phyloP scores from a whole-genome alignment of 345 rosid genomes.

The Noccaea bulbosa region DNA sequence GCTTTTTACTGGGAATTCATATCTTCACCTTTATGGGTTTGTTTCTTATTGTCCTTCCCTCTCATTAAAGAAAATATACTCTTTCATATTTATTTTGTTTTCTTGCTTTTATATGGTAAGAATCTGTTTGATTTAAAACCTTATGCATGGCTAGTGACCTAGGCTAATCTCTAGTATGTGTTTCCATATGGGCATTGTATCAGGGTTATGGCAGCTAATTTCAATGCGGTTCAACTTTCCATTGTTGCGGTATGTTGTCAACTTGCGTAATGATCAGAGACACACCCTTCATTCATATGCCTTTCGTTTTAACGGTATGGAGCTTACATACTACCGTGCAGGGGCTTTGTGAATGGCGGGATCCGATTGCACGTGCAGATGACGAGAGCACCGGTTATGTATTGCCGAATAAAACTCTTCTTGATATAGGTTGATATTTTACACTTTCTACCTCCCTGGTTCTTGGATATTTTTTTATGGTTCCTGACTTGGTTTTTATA shows the following conservation, averaged over 20 bases:
- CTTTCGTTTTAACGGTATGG: slow-evolving; percentile 29
- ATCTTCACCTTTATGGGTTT: slow-evolving; percentile 78
- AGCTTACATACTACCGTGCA: slow-evolving; percentile 41
- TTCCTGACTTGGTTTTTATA: slow-evolving; percentile 5
- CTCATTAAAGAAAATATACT: not conserved
- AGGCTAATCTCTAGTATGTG: slow-evolving; percentile 33
- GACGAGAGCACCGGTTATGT: slow-evolving; percentile 96
- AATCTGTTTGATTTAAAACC: not conserved
- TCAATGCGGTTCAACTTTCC: slow-evolving; percentile 81
- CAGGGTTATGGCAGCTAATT: slow-evolving; percentile 70
- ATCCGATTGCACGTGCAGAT: slow-evolving; percentile 73
- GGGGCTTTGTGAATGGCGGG: slow-evolving; percentile 93
- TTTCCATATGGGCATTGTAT: slow-evolving; percentile 30
- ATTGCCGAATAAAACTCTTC: slow-evolving; percentile 81
- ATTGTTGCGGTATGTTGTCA: slow-evolving; percentile 68
- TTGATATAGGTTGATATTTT: slow-evolving; percentile 69
- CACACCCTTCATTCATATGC: not conserved
- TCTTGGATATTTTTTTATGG: slow-evolving; percentile 25
- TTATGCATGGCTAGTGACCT: not conserved
- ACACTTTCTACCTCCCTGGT: slow-evolving; percentile 14
- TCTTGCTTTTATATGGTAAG: slow-evolving; percentile 9
- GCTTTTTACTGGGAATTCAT: slow-evolving; percentile 72
- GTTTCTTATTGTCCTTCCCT: slow-evolving; percentile 40
- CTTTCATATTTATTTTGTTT: slow-evolving; percentile 12
- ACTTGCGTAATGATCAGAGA: slow-evolving; percentile 8